phyloP scores from a whole-genome alignment of 768 basidiomycete species.

The Mycena sanguinolenta region DNA sequence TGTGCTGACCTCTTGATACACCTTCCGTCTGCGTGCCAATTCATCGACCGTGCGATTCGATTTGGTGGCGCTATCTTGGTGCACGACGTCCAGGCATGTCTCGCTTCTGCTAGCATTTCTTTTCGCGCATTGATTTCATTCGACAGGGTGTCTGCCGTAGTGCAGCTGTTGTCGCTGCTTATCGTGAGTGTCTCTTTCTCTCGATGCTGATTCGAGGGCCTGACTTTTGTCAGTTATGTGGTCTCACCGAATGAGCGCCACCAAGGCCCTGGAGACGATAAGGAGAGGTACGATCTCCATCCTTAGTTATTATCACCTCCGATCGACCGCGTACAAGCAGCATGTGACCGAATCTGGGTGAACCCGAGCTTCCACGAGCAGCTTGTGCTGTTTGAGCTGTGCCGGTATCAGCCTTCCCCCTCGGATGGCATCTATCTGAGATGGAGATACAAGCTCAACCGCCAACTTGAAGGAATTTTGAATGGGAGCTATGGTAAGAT shows the following conservation, averaged over 20 bases:
- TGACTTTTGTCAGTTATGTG: constrained; percentile 72
- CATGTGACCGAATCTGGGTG: constrained; percentile 83
- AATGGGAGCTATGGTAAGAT: too few relatives aligned
- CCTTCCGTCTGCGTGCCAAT: constrained; percentile 74
- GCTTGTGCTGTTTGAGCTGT: constrained; percentile 80
- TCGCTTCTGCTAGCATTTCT: too few relatives aligned
- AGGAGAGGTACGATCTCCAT: constrained; percentile 62
- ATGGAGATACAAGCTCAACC: constrained; percentile 72
- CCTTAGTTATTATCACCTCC: constrained; percentile 19
- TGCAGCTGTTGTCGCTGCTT: constrained; percentile 81
- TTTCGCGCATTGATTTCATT: not conserved
- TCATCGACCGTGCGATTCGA: constrained; percentile 73
- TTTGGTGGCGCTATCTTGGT: constrained; percentile 74
- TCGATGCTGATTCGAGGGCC: constrained; percentile 20
- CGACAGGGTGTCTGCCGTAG: constrained; percentile 69
- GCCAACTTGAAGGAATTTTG: constrained; percentile 61
- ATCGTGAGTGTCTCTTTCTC: constrained; percentile 61
- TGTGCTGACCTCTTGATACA: constrained; percentile 78
- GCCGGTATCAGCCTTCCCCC: constrained; percentile 73
- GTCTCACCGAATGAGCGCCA: constrained; percentile 65
- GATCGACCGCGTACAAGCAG: constrained; percentile 49
- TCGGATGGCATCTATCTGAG: constrained; percentile 74
- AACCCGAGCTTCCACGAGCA: constrained; percentile 85
- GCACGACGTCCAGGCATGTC: constrained; percentile 66
- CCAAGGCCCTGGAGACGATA: constrained; percentile 72